Conservation (phyloP, 768 basidiomycete genomes). For the Trametes coccinea region DNA sequence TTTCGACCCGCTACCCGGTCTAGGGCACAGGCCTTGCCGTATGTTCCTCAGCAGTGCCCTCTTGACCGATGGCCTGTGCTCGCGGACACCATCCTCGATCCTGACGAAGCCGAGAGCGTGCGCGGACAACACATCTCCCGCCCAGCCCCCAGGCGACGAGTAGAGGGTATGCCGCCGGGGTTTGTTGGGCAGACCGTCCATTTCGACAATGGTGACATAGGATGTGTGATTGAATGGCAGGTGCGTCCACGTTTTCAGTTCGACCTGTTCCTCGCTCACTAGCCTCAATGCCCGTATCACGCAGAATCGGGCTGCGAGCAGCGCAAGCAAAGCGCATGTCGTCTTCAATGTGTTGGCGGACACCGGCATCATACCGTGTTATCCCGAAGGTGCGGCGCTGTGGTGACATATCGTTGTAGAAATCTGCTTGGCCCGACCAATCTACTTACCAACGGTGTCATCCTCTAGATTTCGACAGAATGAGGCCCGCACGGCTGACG, state of each 20-base stretch:
- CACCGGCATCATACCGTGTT: no score
- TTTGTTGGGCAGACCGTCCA: constrained; percentile 3
- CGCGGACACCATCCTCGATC: background rate
- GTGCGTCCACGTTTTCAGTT: constrained; percentile 15
- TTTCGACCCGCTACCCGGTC: background rate
- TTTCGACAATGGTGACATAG: background rate
- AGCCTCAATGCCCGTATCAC: no score
- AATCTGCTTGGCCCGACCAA: background rate
- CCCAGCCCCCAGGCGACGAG: background rate
- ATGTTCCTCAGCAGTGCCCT: background rate
- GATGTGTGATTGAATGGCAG: constrained; percentile 30
- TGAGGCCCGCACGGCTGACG: constrained; percentile 23
- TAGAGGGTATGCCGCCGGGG: background rate
- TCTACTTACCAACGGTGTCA: constrained; percentile 28
- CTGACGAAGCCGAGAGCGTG: constrained; percentile 24
- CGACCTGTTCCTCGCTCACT: no score
- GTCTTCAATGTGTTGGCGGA: no score
- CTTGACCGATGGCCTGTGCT: background rate
- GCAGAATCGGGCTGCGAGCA: no score
- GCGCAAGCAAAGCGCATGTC: no score
- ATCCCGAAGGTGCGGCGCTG: no score
- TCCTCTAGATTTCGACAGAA: constrained; percentile 37
- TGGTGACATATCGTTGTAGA: no score
- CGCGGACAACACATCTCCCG: background rate
- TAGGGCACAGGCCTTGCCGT: background rate